Evolutionary conservation across 2,329 filamentous ascomycete species (phyloP).

Genomic region (Parafenestella ontariensis): DNA sequence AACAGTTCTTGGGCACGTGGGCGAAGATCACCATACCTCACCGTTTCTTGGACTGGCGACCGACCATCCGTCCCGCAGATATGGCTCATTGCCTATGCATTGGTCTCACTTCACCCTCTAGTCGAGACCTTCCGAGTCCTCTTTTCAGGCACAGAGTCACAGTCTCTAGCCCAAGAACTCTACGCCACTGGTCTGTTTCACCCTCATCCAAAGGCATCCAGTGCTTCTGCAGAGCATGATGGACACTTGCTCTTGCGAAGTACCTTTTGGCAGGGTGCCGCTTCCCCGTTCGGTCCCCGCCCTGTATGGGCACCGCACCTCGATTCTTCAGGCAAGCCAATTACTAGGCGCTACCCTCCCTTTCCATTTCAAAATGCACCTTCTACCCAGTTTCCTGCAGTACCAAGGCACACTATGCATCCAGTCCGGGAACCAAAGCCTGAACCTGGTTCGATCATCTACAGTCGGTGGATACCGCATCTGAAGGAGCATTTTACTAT

Average conservation of each 20-base stretch:
- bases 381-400: slow-evolving; percentile 56
- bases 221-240: slow-evolving; percentile 44
- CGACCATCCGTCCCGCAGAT: slow-evolving; percentile 55
- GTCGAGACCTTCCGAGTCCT: slow-evolving; percentile 55
- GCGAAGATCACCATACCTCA: slow-evolving; percentile 52
- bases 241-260: slow-evolving; percentile 59
- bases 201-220: slow-evolving; percentile 49
- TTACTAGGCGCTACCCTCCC: slow-evolving; percentile 51
- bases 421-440: slow-evolving; percentile 77
- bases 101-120: slow-evolving; percentile 54
- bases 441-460: slow-evolving; percentile 71
- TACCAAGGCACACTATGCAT: slow-evolving; percentile 68
- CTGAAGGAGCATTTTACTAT: slow-evolving; percentile 79
- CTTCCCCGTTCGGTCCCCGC: slow-evolving; percentile 51
- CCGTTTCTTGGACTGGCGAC: slow-evolving; percentile 51
- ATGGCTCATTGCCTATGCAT: slow-evolving; percentile 57
- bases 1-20: slow-evolving; percentile 55
- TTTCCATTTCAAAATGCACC: slow-evolving; percentile 55
- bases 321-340: slow-evolving; percentile 44
- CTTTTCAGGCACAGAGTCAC: slow-evolving; percentile 47
- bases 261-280: slow-evolving; percentile 56
- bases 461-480: slow-evolving; percentile 80
- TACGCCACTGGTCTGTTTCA: slow-evolving; percentile 54
- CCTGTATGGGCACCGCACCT: slow-evolving; percentile 50
- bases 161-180: slow-evolving; percentile 51